Evolutionary conservation across 1,284 basidiomycete genomes (phyloP).

Genomic region (Heterobasidion parviporum): DNA sequence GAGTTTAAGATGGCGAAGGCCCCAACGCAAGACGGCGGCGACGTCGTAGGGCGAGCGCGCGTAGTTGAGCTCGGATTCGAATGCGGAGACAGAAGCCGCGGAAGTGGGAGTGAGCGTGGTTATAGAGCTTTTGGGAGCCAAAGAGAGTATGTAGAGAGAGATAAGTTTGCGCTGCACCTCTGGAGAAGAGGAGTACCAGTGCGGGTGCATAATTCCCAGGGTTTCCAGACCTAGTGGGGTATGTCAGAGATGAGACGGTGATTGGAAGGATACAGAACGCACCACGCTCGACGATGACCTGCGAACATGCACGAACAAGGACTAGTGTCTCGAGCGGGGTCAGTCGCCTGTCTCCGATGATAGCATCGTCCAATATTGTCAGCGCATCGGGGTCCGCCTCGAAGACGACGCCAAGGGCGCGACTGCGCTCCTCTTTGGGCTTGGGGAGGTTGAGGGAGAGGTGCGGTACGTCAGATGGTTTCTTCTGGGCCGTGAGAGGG

Average conservation of each 20-base stretch:
- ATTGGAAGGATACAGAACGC: constrained; percentile 16
- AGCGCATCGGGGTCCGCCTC: constrained; percentile 45
- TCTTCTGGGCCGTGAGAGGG: constrained; percentile 21
- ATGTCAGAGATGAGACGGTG: not conserved
- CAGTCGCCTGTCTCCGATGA: constrained; percentile 47
- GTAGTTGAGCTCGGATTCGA: constrained; percentile 54
- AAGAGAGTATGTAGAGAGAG: constrained; percentile 60
- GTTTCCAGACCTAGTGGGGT: constrained; percentile 51
- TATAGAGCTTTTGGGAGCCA: constrained; percentile 35
- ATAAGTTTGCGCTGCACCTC: constrained; percentile 60
- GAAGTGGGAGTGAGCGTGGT: constrained; percentile 41
- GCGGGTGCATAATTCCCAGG: constrained; percentile 72
- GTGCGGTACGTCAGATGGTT: constrained; percentile 30
- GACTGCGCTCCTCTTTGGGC: constrained; percentile 38
- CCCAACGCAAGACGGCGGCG: constrained; percentile 74
- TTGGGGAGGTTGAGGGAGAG: constrained; percentile 53
- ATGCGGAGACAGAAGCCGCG: constrained; percentile 35
- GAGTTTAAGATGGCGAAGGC: constrained; percentile 58
- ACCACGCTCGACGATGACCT: constrained; percentile 56
- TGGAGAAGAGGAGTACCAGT: constrained; percentile 68
- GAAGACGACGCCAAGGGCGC: constrained; percentile 46
- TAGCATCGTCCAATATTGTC: constrained; percentile 37
- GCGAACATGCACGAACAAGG: constrained; percentile 56
- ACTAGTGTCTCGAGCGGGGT: constrained; percentile 50
- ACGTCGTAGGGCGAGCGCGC: constrained; percentile 65